Evolutionary conservation across 495 filamentous ascomycete species (phyloP), one percentile per base, ranked within the genome.

Genomic region (Penicillium pancosmium): DNA sequence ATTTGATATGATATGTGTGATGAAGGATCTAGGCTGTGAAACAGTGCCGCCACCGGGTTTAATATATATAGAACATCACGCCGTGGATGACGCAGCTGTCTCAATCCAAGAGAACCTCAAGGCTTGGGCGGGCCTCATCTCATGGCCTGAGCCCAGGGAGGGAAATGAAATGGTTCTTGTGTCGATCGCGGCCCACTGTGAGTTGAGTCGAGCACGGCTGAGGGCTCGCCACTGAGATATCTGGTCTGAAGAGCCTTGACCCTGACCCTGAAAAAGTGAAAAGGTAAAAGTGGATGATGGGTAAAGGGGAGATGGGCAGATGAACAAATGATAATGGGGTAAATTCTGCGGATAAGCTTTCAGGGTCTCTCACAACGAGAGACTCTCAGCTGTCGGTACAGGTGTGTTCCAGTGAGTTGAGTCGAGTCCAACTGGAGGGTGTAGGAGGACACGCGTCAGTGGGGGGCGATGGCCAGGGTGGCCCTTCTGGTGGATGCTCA

Each of bases 121-220:
- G 34, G 34, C 34, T n/a, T 38, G 36, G 36, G 11, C 10, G 36
- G 12, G 10, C 36, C 36, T 38, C 12, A 43, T 21, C 54, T 34
- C 35, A 50, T 12, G 57, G 46, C n/a, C 57, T 55, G 56, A 63
- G 56, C 48, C 48, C 53, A 52, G 57, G 54, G 58, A 43, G 40
- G 27, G 33, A 53, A 43, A 58, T 48, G 38, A 25, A 52, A 55
- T 62, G 50, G 64, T 43, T 56, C 52, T 31, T 7, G 40, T 61
- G 66, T 64, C 64, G 63, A 69, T 68, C 66, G 4, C n/a, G 66
- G 58, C 56, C 66, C 66, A 69, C 66, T 18, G 60, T 58, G 46
- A 41, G 43, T 19, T 58, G 46, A 41, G 43, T 19, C 33, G 49
- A 56, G 56, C 63, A 63, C 61, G 60, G 64, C 19, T 56, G 48